A percentile compares a stretch with the other conserved stretches of the same genome.
These are phyloP conservation scores for Spathaspora sp. DNA, from an alignment of 805 yeast species.

Conservation along the genomic window DNA sequence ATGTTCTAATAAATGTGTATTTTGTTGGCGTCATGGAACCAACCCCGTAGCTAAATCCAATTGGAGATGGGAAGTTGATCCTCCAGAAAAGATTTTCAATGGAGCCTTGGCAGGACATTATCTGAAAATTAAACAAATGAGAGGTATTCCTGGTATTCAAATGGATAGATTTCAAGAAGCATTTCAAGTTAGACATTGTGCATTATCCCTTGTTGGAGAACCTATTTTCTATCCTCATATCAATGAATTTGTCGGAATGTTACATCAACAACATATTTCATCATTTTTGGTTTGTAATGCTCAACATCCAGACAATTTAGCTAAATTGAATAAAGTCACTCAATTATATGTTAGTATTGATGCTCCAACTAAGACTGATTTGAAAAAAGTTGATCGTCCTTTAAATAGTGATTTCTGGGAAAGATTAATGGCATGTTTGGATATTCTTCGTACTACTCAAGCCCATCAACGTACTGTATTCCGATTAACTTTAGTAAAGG, in stretches of 20 bases:
- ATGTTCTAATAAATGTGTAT: slow-evolving; percentile 92
- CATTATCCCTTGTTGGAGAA: slow-evolving; percentile 88
- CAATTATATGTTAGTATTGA: slow-evolving; percentile 91
- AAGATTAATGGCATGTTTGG: slow-evolving; percentile 74
- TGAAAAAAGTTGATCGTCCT: slow-evolving; percentile 85
- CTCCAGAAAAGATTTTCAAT: slow-evolving; percentile 75
- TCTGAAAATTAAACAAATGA: slow-evolving; percentile 86
- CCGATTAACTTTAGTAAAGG: slow-evolving; percentile 86
- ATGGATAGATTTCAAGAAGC: slow-evolving; percentile 90
- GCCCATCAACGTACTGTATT: slow-evolving; percentile 86
- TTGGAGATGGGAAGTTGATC: slow-evolving; percentile 96
- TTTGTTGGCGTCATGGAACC: slow-evolving; percentile 97
- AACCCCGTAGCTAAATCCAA: slow-evolving; percentile 89
- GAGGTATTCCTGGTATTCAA: slow-evolving; percentile 93
- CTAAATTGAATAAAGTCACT: slow-evolving; percentile 69
- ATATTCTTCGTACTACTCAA: slow-evolving; percentile 70
- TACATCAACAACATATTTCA: slow-evolving; percentile 77
- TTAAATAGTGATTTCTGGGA: slow-evolving; percentile 92
- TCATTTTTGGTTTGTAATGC: slow-evolving; percentile 93
- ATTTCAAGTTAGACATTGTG: slow-evolving; percentile 85
- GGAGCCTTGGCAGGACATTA: slow-evolving; percentile 91
- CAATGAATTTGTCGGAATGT: slow-evolving; percentile 75
- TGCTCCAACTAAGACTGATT: slow-evolving; percentile 80
- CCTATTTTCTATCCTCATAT: slow-evolving; percentile 93
- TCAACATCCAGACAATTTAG: slow-evolving; percentile 86